Conservation (phyloP, 78 protist genomes). For the Cavenderia fasciculata region DNA sequence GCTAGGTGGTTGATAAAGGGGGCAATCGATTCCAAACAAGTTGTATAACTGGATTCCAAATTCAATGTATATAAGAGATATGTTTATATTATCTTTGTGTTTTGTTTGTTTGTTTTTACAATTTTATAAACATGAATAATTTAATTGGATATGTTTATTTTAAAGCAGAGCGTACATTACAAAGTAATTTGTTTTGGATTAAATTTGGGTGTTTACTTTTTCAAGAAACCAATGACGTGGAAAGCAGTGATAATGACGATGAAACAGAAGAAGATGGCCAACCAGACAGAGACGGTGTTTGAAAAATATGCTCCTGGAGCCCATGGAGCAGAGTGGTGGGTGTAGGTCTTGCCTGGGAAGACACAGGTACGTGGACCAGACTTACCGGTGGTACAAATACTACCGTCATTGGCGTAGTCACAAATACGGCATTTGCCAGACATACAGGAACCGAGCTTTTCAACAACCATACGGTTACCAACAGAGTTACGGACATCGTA, state of each 20-base stretch:
- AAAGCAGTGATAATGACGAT: constrained; percentile 18
- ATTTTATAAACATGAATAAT: too few relatives aligned
- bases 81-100: too few relatives aligned
- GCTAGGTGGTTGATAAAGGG: too few relatives aligned
- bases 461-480: neutral
- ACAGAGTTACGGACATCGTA: neutral
- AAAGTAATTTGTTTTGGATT: too few relatives aligned
- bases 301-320: constrained; percentile 26
- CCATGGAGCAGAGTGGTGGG: constrained; percentile 52
- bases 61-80: too few relatives aligned
- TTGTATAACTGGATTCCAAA: too few relatives aligned
- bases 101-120: too few relatives aligned
- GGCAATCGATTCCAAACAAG: too few relatives aligned
- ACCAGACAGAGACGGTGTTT: constrained; percentile 23
- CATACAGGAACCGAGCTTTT: neutral
- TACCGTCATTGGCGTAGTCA: neutral
- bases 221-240: constrained; percentile 56
- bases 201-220: constrained; percentile 23
- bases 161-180: too few relatives aligned
- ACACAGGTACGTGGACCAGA: constrained; percentile 33
- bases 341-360: constrained; percentile 55
- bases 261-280: constrained; percentile 72
- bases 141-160: too few relatives aligned
- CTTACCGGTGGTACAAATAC: neutral
- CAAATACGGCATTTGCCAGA: constrained; percentile 33